Conservation (phyloP, 768 basidiomycete species). For the Mycena capillaripes region DNA sequence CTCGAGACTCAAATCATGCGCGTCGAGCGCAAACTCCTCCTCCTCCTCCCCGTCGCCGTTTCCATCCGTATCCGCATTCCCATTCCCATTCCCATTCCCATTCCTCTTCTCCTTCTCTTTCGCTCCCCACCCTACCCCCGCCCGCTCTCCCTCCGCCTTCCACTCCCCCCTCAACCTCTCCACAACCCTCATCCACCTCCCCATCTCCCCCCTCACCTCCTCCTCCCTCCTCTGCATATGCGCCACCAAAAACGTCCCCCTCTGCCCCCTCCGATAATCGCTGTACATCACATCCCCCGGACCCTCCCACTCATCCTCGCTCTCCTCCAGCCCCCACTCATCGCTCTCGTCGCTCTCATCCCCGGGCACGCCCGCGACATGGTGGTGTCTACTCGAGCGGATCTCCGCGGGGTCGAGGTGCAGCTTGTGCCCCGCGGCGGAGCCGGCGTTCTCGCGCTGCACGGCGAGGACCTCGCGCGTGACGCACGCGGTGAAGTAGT, state of each 20-base stretch:
- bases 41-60: slow-evolving; percentile 37
- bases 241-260: slow-evolving; percentile 83
- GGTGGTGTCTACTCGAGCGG: slow-evolving; percentile 77
- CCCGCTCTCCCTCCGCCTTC: slow-evolving; percentile 38
- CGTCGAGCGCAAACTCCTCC: slow-evolving; percentile 85
- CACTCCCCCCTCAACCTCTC: slow-evolving; percentile 59
- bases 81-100: slow-evolving; percentile 34
- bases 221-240: slow-evolving; percentile 77
- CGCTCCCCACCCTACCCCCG: slow-evolving; percentile 25
- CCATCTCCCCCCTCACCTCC: slow-evolving; percentile 77
- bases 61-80: slow-evolving; percentile 45
- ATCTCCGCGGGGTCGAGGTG: slow-evolving; percentile 89
- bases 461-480: slow-evolving; percentile 83
- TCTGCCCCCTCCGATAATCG: slow-evolving; percentile 86
- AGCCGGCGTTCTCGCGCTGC: slow-evolving; percentile 82
- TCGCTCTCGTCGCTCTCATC: slow-evolving; percentile 84
- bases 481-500: slow-evolving; percentile 76
- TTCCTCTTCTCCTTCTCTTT: slow-evolving; percentile 57
- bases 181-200: slow-evolving; percentile 78
- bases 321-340: slow-evolving; percentile 83
- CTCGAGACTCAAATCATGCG: slow-evolving; percentile 88
- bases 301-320: slow-evolving; percentile 85
- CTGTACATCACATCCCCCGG: slow-evolving; percentile 85
- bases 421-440: slow-evolving; percentile 78
- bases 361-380: slow-evolving; percentile 74